phyloP scores from a whole-genome alignment of 164 flowering plant species.

The Aristolochia californica region DNA sequence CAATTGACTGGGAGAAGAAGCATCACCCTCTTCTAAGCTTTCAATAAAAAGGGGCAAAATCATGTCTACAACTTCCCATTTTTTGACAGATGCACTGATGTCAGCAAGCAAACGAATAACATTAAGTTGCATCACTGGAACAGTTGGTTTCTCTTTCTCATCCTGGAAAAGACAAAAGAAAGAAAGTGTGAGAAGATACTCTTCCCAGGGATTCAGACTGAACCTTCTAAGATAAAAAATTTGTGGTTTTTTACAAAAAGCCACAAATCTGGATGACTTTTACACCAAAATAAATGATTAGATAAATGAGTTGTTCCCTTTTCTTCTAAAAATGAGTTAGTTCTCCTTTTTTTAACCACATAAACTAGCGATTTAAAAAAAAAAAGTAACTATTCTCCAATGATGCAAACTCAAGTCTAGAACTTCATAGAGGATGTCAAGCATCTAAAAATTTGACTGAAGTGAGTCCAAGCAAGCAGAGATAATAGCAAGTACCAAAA shows the following conservation, averaged over 20 bases:
- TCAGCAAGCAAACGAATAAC: constrained; percentile 79
- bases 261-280: too few species aligned
- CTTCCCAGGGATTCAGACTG: neutral
- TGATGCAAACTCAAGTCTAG: too few species aligned
- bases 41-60: constrained; percentile 88
- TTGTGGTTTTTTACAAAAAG: neutral
- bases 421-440: too few species aligned
- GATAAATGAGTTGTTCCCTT: too few species aligned
- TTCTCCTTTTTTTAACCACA: too few species aligned
- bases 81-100: constrained; percentile 60
- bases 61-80: constrained; percentile 90
- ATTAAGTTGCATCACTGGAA: constrained; percentile 70
- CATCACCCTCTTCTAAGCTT: constrained; percentile 97
- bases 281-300: too few species aligned
- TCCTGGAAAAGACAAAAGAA: constrained; percentile 49
- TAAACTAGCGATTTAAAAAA: too few species aligned
- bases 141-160: constrained; percentile 61
- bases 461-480: too few species aligned
- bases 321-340: too few species aligned
- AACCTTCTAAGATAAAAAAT: neutral
- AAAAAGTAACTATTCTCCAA: too few species aligned
- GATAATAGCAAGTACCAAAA: too few species aligned
- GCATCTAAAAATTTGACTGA: too few species aligned
- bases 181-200: neutral
- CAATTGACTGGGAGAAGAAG: constrained; percentile 77